Evolutionary conservation across 192 early-diverging fungal species (phyloP).

Genomic region (Umbelopsis isabellina): DNA sequence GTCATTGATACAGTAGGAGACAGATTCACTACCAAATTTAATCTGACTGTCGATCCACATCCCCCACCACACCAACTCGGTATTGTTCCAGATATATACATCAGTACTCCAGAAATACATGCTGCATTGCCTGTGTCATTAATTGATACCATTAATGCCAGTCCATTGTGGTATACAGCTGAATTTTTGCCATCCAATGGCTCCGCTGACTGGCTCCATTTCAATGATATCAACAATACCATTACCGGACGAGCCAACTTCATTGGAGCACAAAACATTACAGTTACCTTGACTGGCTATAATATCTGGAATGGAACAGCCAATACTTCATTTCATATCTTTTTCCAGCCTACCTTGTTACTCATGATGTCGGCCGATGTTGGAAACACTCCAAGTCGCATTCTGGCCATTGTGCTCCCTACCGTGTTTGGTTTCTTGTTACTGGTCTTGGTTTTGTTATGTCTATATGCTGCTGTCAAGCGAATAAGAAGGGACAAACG

Average conservation of each 20-base stretch:
- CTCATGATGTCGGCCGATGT: background rate
- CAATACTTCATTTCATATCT: slow-evolving; percentile 2
- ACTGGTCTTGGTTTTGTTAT: background rate
- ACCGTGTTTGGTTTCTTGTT: background rate
- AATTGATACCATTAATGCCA: background rate
- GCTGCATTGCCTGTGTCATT: background rate
- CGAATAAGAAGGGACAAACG: background rate
- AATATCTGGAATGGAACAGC: slow-evolving; percentile 1
- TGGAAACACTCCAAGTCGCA: background rate
- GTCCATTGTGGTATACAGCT: background rate
- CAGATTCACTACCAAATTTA: background rate
- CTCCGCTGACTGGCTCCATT: background rate
- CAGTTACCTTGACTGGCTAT: background rate
- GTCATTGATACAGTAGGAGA: background rate
- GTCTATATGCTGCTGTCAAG: background rate
- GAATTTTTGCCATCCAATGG: background rate
- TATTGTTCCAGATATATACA: slow-evolving; percentile 1
- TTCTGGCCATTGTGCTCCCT: background rate
- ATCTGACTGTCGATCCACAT: background rate
- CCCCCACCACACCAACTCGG: background rate
- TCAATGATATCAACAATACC: slow-evolving; percentile 2
- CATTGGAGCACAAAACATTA: background rate
- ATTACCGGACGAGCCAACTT: background rate
- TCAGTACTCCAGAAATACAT: background rate
- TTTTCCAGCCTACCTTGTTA: background rate